Conservation (phyloP, 1,139 yeast genomes). For the Zygosaccharomyces pseudobailii region DNA sequence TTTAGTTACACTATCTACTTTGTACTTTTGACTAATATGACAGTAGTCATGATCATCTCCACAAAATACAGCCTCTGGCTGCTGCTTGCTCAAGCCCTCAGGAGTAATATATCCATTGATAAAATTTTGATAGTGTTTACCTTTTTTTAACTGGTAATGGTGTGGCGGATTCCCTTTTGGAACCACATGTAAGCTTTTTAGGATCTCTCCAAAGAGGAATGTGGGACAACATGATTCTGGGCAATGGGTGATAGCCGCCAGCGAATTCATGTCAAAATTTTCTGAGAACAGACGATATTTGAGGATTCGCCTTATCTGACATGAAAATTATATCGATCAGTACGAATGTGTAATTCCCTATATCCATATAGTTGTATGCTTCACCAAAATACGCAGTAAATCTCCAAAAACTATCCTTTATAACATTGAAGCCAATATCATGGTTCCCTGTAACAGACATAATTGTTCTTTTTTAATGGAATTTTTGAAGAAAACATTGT, state of each 20-base stretch:
- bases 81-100: slow-evolving; percentile 48
- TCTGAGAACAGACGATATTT: slow-evolving; percentile 42
- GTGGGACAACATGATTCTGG: slow-evolving; percentile 70
- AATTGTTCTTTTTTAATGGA: slow-evolving; percentile 43
- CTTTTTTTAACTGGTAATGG: slow-evolving; percentile 65
- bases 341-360: slow-evolving; percentile 76
- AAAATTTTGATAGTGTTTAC: slow-evolving; percentile 76
- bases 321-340: slow-evolving; percentile 77
- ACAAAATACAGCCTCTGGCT: slow-evolving; percentile 69
- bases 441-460: slow-evolving; percentile 86
- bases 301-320: slow-evolving; percentile 45
- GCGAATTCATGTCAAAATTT: slow-evolving; percentile 31
- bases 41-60: slow-evolving; percentile 99
- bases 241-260: slow-evolving; percentile 38
- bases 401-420: no score
- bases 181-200: slow-evolving; percentile 56
- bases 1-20: slow-evolving; percentile 32
- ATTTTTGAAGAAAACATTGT: slow-evolving; percentile 53
- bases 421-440: slow-evolving; percentile 86
- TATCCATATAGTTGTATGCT: slow-evolving; percentile 48
- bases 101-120: slow-evolving; percentile 55
- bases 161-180: slow-evolving; percentile 55
- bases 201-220: slow-evolving; percentile 69
- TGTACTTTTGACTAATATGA: slow-evolving; percentile 58
- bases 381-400: slow-evolving; percentile 72